Evolutionary conservation across 768 basidiomycete genomes (phyloP).

Genomic region (Boletus rufocinnamomeus): DNA sequence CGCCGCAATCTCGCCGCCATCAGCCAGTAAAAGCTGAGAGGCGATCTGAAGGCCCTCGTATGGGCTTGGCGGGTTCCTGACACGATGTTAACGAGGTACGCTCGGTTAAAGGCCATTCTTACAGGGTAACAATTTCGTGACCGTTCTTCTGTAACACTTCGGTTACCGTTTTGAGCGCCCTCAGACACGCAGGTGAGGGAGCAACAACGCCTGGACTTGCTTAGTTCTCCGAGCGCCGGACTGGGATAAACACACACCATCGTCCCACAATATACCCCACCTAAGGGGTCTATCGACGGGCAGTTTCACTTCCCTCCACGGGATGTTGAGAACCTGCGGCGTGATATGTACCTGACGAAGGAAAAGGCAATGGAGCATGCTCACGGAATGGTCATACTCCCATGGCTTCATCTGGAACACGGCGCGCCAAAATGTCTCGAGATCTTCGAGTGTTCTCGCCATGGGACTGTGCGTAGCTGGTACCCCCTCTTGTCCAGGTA

Average conservation of each 20-base stretch:
- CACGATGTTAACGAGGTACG: neutral
- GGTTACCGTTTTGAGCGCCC: constrained; percentile 53
- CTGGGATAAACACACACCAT: constrained; percentile 40
- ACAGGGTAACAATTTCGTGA: constrained; percentile 57
- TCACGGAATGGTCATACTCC: constrained; percentile 59
- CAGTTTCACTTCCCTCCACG: constrained; percentile 41
- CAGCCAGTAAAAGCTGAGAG: constrained; percentile 53
- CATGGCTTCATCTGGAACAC: constrained; percentile 63
- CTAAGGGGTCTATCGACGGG: constrained; percentile 52
- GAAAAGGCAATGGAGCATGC: neutral
- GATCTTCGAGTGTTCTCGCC: constrained; percentile 59
- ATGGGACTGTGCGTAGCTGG: constrained; percentile 58
- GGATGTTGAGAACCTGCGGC: constrained; percentile 37
- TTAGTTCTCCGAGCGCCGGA: neutral
- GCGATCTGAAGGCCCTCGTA: constrained; percentile 54
- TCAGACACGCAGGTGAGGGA: constrained; percentile 59
- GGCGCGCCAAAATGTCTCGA: constrained; percentile 66
- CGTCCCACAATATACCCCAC: constrained; percentile 67
- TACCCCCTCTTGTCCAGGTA: constrained; percentile 60
- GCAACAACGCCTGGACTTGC: constrained; percentile 51
- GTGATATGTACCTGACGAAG: neutral
- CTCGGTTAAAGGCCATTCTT: constrained; percentile 10
- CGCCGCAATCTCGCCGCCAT: constrained; percentile 44
- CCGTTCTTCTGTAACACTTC: constrained; percentile 46
- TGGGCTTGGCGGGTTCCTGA: constrained; percentile 43